phyloP scores from a whole-genome alignment of 2,329 filamentous ascomycete species.

The Alternaria novae-zelandiae region DNA sequence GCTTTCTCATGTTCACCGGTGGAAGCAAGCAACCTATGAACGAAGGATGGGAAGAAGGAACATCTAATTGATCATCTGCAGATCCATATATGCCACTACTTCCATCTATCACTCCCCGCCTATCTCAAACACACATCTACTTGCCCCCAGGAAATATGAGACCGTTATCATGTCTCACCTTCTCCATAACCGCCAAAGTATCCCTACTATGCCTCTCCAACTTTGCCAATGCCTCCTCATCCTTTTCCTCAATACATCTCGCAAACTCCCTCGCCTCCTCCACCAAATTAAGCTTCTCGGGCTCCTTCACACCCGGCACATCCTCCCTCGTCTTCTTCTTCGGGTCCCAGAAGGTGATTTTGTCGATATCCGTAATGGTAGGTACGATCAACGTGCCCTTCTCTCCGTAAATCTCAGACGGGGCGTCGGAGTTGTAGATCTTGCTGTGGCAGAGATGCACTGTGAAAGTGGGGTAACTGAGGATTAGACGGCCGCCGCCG shows the following conservation, averaged over 20 bases:
- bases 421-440: conserved; percentile 53
- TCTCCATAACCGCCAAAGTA: conserved; percentile 52
- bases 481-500: conserved; percentile 52
- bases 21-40: background rate
- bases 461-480: conserved; percentile 54
- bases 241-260: conserved; percentile 50
- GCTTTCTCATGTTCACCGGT: background rate
- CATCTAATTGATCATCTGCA: background rate
- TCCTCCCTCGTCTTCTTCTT: conserved; percentile 52
- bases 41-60: background rate
- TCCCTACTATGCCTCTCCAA: conserved; percentile 52
- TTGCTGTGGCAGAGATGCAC: conserved; percentile 54
- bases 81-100: background rate
- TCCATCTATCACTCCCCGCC: background rate
- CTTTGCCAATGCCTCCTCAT: conserved; percentile 45
- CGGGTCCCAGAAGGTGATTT: conserved; percentile 51
- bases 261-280: conserved; percentile 57
- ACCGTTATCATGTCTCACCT: conserved; percentile 53
- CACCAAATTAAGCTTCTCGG: conserved; percentile 51
- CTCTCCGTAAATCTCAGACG: conserved; percentile 56
- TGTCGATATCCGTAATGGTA: conserved; percentile 54
- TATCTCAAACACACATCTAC: conserved; percentile 1
- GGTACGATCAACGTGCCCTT: conserved; percentile 55
- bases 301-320: conserved; percentile 47
- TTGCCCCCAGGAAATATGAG: conserved; percentile 47